A percentile compares a stretch with the other conserved stretches of the same genome.
Conservation (phyloP, 345 rosid species). For the Sapria himalayana region DNA sequence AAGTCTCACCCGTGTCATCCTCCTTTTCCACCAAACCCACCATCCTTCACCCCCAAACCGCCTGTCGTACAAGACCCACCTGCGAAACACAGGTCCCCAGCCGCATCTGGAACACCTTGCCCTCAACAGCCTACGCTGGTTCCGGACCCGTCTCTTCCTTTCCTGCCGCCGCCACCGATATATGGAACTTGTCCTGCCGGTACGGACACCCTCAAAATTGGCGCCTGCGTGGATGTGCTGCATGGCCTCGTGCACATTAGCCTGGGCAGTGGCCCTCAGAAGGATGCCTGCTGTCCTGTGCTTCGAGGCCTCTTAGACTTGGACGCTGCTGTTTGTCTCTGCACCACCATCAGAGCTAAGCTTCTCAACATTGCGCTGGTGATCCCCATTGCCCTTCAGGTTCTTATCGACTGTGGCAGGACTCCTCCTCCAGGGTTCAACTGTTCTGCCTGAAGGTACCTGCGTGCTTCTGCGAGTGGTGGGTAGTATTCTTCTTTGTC, state of each 20-base stretch:
- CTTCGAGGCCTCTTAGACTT: conserved; percentile 48
- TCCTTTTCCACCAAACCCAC: conserved; percentile 7
- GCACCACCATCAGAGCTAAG: conserved; percentile 61
- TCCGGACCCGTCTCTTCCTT: conserved; percentile 23
- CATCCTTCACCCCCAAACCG: conserved; percentile 5
- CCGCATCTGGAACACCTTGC: conserved; percentile 6
- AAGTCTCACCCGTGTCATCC: conserved; percentile 15
- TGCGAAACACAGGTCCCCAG: background rate
- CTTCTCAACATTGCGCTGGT: conserved; percentile 56
- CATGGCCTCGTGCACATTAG: conserved; percentile 67
- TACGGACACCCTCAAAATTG: conserved; percentile 49
- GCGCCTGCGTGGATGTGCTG: conserved; percentile 72
- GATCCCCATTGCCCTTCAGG: conserved; percentile 60
- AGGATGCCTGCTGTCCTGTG: conserved; percentile 67
- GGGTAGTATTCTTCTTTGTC: background rate
- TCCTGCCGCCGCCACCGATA: conserved; percentile 18
- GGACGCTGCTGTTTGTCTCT: conserved; percentile 83
- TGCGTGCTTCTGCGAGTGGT: background rate
- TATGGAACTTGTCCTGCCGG: conserved; percentile 52
- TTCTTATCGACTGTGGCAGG: conserved; percentile 72
- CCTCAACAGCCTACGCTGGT: conserved; percentile 19
- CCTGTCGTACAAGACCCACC: conserved; percentile 1
- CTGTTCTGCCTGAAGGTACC: conserved; percentile 35
- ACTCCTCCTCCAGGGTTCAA: conserved; percentile 50
- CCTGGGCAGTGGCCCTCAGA: conserved; percentile 47